These are phyloP conservation scores for Exophiala sp. DNA, from an alignment of 2,329 filamentous ascomycete genomes.

Conservation along the genomic window DNA sequence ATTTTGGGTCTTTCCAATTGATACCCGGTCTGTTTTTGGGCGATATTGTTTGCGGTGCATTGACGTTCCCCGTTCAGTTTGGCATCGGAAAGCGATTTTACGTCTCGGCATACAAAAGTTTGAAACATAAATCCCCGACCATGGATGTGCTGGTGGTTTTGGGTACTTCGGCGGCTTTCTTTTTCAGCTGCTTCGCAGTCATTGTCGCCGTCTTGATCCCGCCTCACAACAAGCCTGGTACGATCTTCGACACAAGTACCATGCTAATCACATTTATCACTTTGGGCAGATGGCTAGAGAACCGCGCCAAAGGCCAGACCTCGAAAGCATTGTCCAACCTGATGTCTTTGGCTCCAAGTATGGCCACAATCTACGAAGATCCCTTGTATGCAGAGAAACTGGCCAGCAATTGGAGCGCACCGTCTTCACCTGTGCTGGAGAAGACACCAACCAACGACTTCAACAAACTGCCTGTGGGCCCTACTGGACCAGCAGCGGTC, in stretches of 20 bases:
- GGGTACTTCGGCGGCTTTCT: constrained; percentile 91
- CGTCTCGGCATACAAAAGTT: constrained; percentile 82
- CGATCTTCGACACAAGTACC: constrained; percentile 94
- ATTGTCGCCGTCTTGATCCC: constrained; percentile 69
- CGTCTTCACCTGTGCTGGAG: constrained; percentile 33
- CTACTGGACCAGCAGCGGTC: constrained; percentile 53
- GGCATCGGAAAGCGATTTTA: constrained; percentile 96
- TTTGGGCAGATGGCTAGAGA: constrained; percentile 86
- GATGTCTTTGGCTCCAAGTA: constrained; percentile 94
- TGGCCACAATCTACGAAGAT: constrained; percentile 94
- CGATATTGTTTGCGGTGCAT: constrained; percentile 74
- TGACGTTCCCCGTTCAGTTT: constrained; percentile 94
- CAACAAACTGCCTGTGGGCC: constrained; percentile 7
- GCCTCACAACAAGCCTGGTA: constrained; percentile 76
- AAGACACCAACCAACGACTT: constrained; percentile 42
- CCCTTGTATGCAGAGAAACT: constrained; percentile 90
- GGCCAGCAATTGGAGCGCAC: constrained; percentile 69
- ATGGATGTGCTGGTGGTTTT: constrained; percentile 97
- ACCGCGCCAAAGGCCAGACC: constrained; percentile 91
- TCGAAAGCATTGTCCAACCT: constrained; percentile 87
- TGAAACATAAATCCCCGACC: constrained; percentile 86
- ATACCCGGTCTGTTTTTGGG: constrained; percentile 78
- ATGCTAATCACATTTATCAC: constrained; percentile 98
- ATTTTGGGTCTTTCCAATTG: constrained; percentile 69
- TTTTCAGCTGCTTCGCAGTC: constrained; percentile 90